Evolutionary conservation across 352 stramenopile species (phyloP).

Genomic region (Pythium aristosporum): DNA sequence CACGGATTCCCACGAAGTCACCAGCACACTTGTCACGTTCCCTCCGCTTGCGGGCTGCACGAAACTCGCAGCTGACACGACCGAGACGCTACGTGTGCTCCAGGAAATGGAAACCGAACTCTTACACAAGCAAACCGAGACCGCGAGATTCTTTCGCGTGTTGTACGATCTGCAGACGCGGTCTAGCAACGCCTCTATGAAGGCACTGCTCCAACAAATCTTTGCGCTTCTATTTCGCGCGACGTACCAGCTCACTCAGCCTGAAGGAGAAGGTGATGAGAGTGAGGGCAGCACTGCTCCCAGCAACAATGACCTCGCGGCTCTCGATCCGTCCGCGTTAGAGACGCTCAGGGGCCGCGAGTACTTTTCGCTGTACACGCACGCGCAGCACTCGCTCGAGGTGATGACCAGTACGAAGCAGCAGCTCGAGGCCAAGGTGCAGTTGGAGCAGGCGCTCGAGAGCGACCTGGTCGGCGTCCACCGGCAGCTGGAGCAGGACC

Average conservation of each 20-base stretch:
- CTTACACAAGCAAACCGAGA: conserved; percentile 19
- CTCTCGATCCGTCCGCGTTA: conserved; percentile 14
- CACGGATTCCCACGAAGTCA: background rate
- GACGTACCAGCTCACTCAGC: conserved; percentile 13
- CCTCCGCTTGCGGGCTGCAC: conserved; percentile 71
- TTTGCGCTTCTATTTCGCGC: conserved; percentile 22
- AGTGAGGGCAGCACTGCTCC: background rate
- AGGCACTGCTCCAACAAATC: conserved; percentile 33
- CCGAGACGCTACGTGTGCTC: conserved; percentile 52
- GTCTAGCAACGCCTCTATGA: conserved; percentile 22
- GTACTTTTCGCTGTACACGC: conserved; percentile 32
- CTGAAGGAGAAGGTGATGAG: background rate
- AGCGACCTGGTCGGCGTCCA: conserved; percentile 36
- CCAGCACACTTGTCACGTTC: conserved; percentile 40
- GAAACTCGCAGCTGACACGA: conserved; percentile 86
- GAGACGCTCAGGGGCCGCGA: conserved; percentile 21
- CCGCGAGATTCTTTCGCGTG: conserved; percentile 34
- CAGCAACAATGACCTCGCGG: background rate
- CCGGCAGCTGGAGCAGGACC: conserved; percentile 37
- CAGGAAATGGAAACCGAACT: conserved; percentile 73
- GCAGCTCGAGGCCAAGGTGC: conserved; percentile 31
- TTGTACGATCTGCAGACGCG: conserved; percentile 32
- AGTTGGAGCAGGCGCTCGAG: conserved; percentile 50
- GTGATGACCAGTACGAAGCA: conserved; percentile 14
- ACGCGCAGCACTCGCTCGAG: conserved; percentile 21